A percentile compares a stretch with the other conserved stretches of the same genome.
Evolutionary conservation across 106 monocot species (phyloP).

Genomic region (Platanthera guangdongensis): DNA sequence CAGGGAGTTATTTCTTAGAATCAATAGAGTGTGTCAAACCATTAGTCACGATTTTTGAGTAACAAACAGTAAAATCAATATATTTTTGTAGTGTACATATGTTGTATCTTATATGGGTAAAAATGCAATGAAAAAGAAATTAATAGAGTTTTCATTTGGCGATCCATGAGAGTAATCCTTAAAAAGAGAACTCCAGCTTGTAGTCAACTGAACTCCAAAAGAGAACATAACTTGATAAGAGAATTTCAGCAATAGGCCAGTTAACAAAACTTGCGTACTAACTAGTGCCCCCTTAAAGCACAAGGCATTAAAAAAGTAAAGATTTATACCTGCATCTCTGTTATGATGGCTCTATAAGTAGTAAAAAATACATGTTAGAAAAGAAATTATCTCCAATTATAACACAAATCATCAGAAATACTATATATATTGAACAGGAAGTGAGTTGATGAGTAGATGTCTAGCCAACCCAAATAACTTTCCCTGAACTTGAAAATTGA

Average conservation of each 20-base stretch:
- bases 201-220: not conserved
- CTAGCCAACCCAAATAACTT: constrained; percentile 49
- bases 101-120: not conserved
- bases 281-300: not conserved
- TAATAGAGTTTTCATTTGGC: not conserved
- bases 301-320: not conserved
- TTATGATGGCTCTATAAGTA: not conserved
- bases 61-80: too few relatives aligned
- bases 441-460: not conserved
- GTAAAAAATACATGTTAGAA: not conserved
- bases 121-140: not conserved
- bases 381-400: not conserved
- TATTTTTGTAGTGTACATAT: not conserved
- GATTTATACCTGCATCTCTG: not conserved
- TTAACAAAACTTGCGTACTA: not conserved
- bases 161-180: not conserved
- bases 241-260: not conserved
- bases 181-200: not conserved
- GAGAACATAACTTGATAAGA: not conserved
- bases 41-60: too few relatives aligned
- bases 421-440: not conserved
- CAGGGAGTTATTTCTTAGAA: too few relatives aligned
- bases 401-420: not conserved
- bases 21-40: too few relatives aligned
- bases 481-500: constrained; percentile 19